These are phyloP conservation scores for Cunninghamia lanceolata DNA, from an alignment of 75 land plant species.

Conservation along the genomic window DNA sequence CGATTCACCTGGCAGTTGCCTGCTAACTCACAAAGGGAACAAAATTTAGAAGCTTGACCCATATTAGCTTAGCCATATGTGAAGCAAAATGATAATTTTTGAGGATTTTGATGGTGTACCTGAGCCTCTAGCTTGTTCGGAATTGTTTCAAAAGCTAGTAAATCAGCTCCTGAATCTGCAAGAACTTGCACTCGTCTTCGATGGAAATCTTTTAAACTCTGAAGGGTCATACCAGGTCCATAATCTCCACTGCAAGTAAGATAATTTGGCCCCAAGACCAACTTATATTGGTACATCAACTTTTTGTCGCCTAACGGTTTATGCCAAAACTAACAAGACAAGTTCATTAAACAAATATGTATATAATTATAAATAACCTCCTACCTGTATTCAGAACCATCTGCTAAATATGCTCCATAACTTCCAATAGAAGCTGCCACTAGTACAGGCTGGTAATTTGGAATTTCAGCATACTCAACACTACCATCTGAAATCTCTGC, in stretches of 20 bases:
- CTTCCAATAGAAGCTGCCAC: constrained; percentile 98
- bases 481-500: constrained; percentile 14
- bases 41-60: not conserved
- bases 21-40: not conserved
- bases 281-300: not conserved
- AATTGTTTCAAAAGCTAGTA: constrained; percentile 93
- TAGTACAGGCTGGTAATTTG: constrained; percentile 42
- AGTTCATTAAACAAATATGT: not conserved
- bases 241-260: constrained; percentile 68
- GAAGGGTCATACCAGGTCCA: constrained; percentile 61
- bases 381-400: constrained; percentile 98
- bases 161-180: constrained; percentile 78
- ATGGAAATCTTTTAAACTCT: constrained; percentile 83
- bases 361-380: not conserved
- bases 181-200: constrained; percentile 78
- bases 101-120: constrained; percentile 42
- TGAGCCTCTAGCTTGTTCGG: constrained; percentile 95
- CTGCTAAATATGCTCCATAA: constrained; percentile 98
- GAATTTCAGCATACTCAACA: constrained; percentile 17
- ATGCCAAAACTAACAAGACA: not conserved
- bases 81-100: not conserved
- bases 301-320: not conserved
- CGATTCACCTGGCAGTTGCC: not conserved
- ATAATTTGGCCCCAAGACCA: not conserved
- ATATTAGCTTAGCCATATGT: not conserved